Conservation (phyloP, 495 filamentous ascomycete genomes). For the Podospora fimiseda region DNA sequence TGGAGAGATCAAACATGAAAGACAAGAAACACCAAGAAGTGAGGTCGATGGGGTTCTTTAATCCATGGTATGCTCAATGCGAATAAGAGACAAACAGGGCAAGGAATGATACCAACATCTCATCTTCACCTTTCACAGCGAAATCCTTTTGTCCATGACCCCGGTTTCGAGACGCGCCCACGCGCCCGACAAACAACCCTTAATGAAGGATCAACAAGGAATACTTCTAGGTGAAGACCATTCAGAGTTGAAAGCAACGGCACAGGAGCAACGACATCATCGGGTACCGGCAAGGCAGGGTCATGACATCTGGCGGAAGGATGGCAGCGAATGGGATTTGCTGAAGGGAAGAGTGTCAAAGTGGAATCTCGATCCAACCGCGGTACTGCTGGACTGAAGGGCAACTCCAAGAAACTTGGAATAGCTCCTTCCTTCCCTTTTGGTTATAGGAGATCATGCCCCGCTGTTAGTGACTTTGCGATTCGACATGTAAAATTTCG, state of each 20-base stretch:
- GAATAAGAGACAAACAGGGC: neutral
- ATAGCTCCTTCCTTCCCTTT: neutral
- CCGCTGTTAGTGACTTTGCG: too few relatives aligned
- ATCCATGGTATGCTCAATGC: neutral
- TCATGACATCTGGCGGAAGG: neutral
- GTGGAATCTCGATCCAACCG: neutral
- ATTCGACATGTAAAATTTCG: too few relatives aligned
- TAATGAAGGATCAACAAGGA: neutral
- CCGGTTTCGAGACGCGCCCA: neutral
- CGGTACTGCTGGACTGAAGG: too few relatives aligned
- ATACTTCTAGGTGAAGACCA: neutral
- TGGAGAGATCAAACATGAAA: neutral
- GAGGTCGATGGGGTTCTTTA: neutral
- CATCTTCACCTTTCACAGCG: neutral
- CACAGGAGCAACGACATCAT: constrained; percentile 5
- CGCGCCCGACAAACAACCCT: neutral
- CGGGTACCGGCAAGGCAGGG: neutral
- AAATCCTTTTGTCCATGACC: neutral
- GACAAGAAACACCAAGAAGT: neutral
- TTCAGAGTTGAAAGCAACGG: neutral
- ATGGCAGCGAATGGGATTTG: constrained; percentile 1
- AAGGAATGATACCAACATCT: neutral
- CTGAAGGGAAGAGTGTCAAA: neutral
- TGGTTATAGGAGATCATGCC: too few relatives aligned
- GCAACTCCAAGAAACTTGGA: too few relatives aligned